Conservation (phyloP, 257 asterid species). For the Plectranthus barbatus region DNA sequence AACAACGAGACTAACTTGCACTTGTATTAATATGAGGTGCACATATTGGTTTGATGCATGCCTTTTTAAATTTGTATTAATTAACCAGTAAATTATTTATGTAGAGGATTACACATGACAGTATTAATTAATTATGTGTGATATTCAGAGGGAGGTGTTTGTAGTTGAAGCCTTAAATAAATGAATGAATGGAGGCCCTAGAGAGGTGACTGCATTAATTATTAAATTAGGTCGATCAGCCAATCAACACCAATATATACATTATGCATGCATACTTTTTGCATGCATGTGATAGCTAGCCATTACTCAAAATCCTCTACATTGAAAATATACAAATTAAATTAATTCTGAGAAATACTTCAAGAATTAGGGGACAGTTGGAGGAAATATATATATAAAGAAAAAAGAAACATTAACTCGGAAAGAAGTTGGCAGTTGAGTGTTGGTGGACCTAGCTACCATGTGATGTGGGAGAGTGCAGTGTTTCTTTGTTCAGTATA, state of each 20-base stretch:
- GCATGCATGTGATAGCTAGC: neutral
- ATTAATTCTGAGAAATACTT: neutral
- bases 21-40: too few relatives aligned
- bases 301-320: neutral
- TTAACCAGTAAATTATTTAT: too few relatives aligned
- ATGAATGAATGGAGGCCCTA: neutral
- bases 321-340: neutral
- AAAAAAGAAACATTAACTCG: slow-evolving; percentile 16
- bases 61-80: too few relatives aligned
- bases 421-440: slow-evolving; percentile 28
- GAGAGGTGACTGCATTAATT: slow-evolving; percentile 1
- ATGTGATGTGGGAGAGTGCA: neutral
- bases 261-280: neutral
- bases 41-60: too few relatives aligned
- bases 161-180: neutral
- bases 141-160: too few relatives aligned
- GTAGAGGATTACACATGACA: too few relatives aligned
- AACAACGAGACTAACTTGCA: too few relatives aligned
- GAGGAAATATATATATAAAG: neutral
- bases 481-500: slow-evolving; percentile 8
- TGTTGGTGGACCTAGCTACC: slow-evolving; percentile 34
- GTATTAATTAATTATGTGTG: too few relatives aligned
- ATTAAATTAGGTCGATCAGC: too few relatives aligned
- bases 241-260: neutral
- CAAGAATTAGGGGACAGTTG: slow-evolving; percentile 18